Evolutionary conservation across 345 rosid genomes (phyloP), one percentile per base, ranked within the genome.

Genomic region (Populus pruinosa): DNA sequence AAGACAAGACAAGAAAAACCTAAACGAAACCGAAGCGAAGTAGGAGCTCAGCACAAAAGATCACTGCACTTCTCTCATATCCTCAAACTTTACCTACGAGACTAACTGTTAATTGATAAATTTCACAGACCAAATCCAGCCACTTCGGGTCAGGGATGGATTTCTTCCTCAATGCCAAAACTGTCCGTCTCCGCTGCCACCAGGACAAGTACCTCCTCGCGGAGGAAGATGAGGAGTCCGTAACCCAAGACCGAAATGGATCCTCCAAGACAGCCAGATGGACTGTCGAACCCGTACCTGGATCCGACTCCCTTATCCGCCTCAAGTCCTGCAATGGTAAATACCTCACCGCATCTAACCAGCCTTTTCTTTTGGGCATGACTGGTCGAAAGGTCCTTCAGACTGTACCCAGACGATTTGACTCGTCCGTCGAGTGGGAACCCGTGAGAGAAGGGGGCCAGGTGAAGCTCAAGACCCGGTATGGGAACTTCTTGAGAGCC

Each of bases 391-490:
- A 82, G 70, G 82, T 61, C 6, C 53, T 82, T 23, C 85, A 82
- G 78, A 76, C 80, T 17, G 41, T 74, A 6, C 86, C 89, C 82
- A 83, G 41, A 70, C 77, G 70, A 65, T 74, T 56, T 16, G 91
- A 92, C 70, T 91, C 91, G 88, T 85, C 82, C 23, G 77, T 90
- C 8, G 90, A 96, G 82, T 96, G 99, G 98, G 92, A 89, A 74
- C 94, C 97, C 38, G 72, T 84, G 35, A 72, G 91, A 69, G 82
- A 74, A 33, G 78, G 78, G 35, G 50, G 55, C 70, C 84, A 73
- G 82, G 83, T 85, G 63, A 83, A 71, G 81, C 82, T 87, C 33
- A 79, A 27, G 85, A 85, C 86, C 55, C 79, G 86, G 43, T 83
- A 82, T 67, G 88, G 88, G 29, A 79, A 85, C 84, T 83, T 55